These are phyloP conservation scores for Postia placenta DNA, from an alignment of 768 basidiomycete genomes.

Conservation along the genomic window DNA sequence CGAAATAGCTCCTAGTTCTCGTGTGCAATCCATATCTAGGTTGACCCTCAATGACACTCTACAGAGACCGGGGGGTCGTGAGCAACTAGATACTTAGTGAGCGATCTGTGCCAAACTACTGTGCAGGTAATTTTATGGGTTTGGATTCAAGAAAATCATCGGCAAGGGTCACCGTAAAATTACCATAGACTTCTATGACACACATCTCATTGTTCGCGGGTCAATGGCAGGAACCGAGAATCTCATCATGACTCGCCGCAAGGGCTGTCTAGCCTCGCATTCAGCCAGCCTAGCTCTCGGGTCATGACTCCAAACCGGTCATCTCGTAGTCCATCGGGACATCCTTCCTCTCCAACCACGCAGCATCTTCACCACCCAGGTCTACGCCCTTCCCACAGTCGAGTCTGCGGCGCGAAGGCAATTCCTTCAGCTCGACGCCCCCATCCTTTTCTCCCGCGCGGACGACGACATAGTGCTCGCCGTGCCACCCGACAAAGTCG, in stretches of 20 bases:
- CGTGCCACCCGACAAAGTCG: conserved; percentile 71
- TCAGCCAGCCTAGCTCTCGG: not conserved
- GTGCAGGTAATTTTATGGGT: not conserved
- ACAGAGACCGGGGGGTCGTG: too few relatives aligned
- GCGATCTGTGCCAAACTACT: not conserved
- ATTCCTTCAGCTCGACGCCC: conserved; percentile 46
- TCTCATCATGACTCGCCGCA: too few relatives aligned
- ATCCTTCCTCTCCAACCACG: conserved; percentile 67
- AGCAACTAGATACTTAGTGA: too few relatives aligned
- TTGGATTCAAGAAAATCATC: not conserved
- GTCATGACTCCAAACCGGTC: conserved; percentile 37
- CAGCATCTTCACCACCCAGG: conserved; percentile 53
- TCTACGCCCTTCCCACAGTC: conserved; percentile 66
- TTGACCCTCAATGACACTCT: too few relatives aligned
- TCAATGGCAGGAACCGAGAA: too few relatives aligned
- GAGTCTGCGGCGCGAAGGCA: conserved; percentile 48
- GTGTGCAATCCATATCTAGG: too few relatives aligned
- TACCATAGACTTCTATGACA: too few relatives aligned
- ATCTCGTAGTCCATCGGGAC: conserved; percentile 74
- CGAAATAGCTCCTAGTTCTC: too few relatives aligned
- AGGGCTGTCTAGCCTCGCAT: too few relatives aligned
- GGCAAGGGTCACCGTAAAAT: too few relatives aligned
- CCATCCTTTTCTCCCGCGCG: conserved; percentile 21
- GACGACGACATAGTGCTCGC: conserved; percentile 63
- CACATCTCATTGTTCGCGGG: too few relatives aligned